Base-by-base conservation (phyloP, 2,329 filamentous ascomycete species). In the Colletotrichum sp. region DNA sequence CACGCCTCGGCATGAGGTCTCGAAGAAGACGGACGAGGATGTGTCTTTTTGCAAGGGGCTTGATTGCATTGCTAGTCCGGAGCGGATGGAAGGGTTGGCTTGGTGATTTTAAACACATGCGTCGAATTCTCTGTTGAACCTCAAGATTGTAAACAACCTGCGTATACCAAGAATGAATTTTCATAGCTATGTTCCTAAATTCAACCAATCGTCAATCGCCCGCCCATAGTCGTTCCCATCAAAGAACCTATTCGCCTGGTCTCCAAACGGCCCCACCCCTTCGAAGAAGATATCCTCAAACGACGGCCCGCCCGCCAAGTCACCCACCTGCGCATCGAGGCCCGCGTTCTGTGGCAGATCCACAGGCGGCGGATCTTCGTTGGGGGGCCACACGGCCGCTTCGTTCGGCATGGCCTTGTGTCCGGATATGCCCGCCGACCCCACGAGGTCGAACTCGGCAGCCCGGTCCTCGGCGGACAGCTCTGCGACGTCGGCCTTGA, bases 331-430 rank as follows among this genome's bases (percentile, higher is more conserved):
- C 32, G 9, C 30, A 8, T n/a, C 61, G 13, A 60, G 13, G 2
- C 18, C 24, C 2, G 64, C 13, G 10, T 63, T 59, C 7, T 77
- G 74, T 0, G 78, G 68, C 5, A 65, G 67, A 5, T 68, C 68
- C 5, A 68, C 57, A 3, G 68, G 63, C 3, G 74, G 55, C 1
- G 39, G 64, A 5, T 78, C 76, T 7, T 82, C 80, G 26, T 84
- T 80, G 1, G 84, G 84, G 2, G 84, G 83, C 64, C 84, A 85
- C 0, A 80, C 82, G 0, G 83, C 82, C 18, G 80, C 80, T 21
- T 85, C 81, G 26, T 81, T 78, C 1, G 82, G 81, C n/a, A 84
- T 84, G 2, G 83, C 80, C 63, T 83, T 84, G 78, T 86, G 84
- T 1, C 82, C 83, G 4, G 83, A 83, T 7, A 86, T 84, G 3